A percentile compares a stretch with the other conserved stretches of the same genome.
phyloP scores from a whole-genome alignment of 2,329 filamentous ascomycete species.

The Chaetomiaceae sp. region DNA sequence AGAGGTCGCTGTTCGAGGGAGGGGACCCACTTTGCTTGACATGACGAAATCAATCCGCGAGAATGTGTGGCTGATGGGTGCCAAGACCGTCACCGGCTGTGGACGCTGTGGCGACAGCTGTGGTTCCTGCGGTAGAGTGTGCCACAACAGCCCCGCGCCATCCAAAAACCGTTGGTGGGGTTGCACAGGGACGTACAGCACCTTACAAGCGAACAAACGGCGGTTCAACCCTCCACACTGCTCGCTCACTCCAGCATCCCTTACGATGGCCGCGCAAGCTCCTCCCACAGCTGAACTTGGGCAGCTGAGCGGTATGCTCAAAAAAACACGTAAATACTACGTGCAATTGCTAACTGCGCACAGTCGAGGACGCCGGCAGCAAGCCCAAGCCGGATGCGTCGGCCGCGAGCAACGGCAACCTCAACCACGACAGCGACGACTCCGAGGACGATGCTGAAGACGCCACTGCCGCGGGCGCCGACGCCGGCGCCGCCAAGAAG shows the following conservation, averaged over 20 bases:
- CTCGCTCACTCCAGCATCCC: neutral
- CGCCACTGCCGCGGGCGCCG: constrained; percentile 35
- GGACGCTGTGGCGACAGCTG: no score
- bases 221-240: constrained; percentile 3
- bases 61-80: neutral
- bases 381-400: constrained; percentile 37
- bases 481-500: constrained; percentile 56
- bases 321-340: neutral
- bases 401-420: constrained; percentile 37
- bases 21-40: constrained; percentile 1
- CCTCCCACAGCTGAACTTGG: constrained; percentile 39
- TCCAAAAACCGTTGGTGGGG: constrained; percentile 1
- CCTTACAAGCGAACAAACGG: no score
- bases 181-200: no score
- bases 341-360: constrained; percentile 20
- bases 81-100: no score
- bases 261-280: constrained; percentile 40
- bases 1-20: neutral
- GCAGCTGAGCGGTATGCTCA: constrained; percentile 38
- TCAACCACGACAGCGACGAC: constrained; percentile 43
- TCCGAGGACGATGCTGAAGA: constrained; percentile 49
- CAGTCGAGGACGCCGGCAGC: constrained; percentile 37
- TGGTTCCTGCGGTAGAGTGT: no score
- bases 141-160: constrained; percentile 2
- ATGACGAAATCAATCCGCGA: constrained; percentile 21